Percentiles rank a stretch among this genome's conserved stretches.
Conservation (phyloP, 805 yeast species). For the Komagataella mondaviorum region DNA sequence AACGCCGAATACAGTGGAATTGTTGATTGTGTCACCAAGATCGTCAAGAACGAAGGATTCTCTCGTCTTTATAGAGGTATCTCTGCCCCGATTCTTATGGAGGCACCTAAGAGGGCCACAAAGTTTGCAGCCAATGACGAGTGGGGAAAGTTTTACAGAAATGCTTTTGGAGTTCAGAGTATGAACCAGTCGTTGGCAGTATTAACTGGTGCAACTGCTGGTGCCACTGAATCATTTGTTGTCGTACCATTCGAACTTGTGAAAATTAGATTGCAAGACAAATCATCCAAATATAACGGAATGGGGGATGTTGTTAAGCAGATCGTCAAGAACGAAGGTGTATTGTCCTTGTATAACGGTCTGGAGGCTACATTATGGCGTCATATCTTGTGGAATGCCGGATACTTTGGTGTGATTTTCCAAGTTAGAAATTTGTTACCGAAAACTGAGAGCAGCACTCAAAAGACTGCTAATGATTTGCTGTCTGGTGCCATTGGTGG, state of each 20-base stretch:
- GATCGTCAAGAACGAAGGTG: conserved; percentile 65
- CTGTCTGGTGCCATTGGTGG: conserved; percentile 95
- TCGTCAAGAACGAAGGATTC: conserved; percentile 76
- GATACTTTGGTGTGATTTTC: conserved; percentile 91
- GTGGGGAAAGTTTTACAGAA: conserved; percentile 78
- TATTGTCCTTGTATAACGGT: conserved; percentile 81
- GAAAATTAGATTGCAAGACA: conserved; percentile 90
- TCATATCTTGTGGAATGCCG: conserved; percentile 95
- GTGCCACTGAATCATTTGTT: conserved; percentile 92
- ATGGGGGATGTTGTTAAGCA: conserved; percentile 70
- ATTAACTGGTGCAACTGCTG: conserved; percentile 96
- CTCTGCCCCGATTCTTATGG: conserved; percentile 94
- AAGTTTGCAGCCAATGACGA: conserved; percentile 97
- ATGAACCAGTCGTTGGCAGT: conserved; percentile 78
- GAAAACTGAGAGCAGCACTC: conserved; percentile 51
- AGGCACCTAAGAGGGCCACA: conserved; percentile 98
- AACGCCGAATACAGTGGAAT: conserved; percentile 71
- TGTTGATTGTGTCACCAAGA: conserved; percentile 71
- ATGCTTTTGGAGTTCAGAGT: conserved; percentile 49
- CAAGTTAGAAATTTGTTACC: conserved; percentile 77
- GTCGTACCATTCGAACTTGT: conserved; percentile 97
- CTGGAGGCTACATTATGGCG: conserved; percentile 96
- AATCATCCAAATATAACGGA: conserved; percentile 66
- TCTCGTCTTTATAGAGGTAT: conserved; percentile 85
- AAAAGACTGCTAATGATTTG: conserved; percentile 76